Conservation (phyloP, 768 basidiomycete species). For the Lentinus brumalis region DNA sequence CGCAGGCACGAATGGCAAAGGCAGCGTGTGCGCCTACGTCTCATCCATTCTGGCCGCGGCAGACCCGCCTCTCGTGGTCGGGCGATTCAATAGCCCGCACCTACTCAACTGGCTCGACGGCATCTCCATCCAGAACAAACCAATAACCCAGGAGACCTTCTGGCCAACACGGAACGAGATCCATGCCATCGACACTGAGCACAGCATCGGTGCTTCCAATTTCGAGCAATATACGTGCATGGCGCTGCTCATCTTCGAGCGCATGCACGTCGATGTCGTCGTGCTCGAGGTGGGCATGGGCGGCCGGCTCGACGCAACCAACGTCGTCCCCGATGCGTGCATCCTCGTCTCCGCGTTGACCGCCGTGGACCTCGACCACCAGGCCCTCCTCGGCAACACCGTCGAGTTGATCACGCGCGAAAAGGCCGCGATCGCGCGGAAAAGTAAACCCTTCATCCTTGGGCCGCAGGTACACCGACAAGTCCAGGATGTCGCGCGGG, state of each 20-base stretch:
- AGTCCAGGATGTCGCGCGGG: conserved; percentile 48
- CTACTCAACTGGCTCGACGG: conserved; percentile 76
- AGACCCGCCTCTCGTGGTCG: conserved; percentile 59
- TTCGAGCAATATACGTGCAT: conserved; percentile 89
- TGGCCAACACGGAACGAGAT: conserved; percentile 47
- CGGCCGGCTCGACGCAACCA: conserved; percentile 90
- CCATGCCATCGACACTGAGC: conserved; percentile 45
- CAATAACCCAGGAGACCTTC: conserved; percentile 55
- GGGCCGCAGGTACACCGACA: conserved; percentile 59
- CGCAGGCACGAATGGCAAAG: conserved; percentile 97
- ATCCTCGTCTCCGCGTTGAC: conserved; percentile 84
- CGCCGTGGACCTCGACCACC: conserved; percentile 90
- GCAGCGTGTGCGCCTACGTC: conserved; percentile 83
- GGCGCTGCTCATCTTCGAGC: conserved; percentile 77
- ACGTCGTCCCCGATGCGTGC: conserved; percentile 70
- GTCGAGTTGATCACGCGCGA: conserved; percentile 74
- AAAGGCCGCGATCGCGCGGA: conserved; percentile 80
- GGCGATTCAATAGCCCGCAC: conserved; percentile 93
- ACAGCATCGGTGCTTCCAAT: conserved; percentile 53
- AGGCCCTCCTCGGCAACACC: conserved; percentile 81
- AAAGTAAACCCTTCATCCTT: conserved; percentile 61
- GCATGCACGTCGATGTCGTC: conserved; percentile 69
- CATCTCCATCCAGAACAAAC: conserved; percentile 64
- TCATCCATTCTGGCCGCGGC: conserved; percentile 70
- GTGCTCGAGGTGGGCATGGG: conserved; percentile 97